Conservation (phyloP, 495 filamentous ascomycete species). For the Xylaria flabelliformis region DNA sequence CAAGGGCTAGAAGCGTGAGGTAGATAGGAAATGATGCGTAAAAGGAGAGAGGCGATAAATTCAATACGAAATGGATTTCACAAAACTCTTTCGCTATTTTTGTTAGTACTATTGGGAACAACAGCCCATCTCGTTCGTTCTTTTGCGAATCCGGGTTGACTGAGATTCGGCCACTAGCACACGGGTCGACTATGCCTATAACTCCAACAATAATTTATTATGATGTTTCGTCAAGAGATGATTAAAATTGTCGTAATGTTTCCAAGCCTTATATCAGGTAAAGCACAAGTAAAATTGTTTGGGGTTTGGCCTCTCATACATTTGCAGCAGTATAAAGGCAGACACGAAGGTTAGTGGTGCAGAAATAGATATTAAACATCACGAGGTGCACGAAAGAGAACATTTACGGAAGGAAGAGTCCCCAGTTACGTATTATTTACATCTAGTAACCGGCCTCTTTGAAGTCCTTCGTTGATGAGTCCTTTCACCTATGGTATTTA, state of each 20-base stretch:
- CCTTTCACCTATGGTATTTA: background rate
- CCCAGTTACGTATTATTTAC: background rate
- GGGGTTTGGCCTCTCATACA: background rate
- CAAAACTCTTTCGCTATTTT: background rate
- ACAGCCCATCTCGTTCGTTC: background rate
- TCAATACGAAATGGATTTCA: background rate
- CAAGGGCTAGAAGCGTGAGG: too few relatives aligned
- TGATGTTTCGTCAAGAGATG: background rate
- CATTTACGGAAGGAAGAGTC: background rate
- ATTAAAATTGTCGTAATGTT: background rate
- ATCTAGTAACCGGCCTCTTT: background rate
- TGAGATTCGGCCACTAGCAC: background rate
- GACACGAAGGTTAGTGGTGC: background rate
- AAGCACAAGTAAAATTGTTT: background rate
- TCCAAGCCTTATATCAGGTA: background rate
- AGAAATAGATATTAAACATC: background rate
- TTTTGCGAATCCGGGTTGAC: background rate
- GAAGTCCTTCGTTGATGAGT: background rate
- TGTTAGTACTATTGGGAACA: background rate
- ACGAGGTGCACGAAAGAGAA: background rate
- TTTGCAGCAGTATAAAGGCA: background rate
- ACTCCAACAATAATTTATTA: background rate
- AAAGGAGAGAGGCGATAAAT: background rate
- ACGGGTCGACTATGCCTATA: background rate
- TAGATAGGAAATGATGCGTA: too few relatives aligned